Conservation (phyloP, 2,329 filamentous ascomycete species). For the Pezicula neosporulosa region DNA sequence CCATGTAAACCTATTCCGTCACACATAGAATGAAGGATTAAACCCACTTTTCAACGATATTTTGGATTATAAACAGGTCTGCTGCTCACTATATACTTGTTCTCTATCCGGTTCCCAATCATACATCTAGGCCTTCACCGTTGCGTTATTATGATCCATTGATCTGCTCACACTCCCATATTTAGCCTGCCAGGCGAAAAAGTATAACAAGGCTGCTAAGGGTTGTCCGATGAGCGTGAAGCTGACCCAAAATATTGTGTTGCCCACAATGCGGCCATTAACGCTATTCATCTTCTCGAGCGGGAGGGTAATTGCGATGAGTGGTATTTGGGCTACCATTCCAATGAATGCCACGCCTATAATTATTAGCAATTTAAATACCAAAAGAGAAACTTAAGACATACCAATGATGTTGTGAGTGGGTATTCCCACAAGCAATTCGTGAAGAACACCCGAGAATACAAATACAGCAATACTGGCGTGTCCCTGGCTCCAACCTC, state of each 20-base stretch:
- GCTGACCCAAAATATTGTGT: constrained; percentile 93
- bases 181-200: constrained; percentile 98
- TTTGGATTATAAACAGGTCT: too few relatives aligned
- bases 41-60: too few relatives aligned
- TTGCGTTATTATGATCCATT: background rate
- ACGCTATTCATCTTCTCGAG: constrained; percentile 76
- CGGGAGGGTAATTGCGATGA: constrained; percentile 77
- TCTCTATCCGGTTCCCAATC: background rate
- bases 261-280: constrained; percentile 77
- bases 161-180: constrained; percentile 72
- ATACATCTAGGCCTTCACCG: background rate
- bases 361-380: constrained; percentile 12
- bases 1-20: too few relatives aligned
- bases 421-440: constrained; percentile 87
- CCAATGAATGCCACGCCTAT: constrained; percentile 85
- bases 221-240: constrained; percentile 96
- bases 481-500: constrained; percentile 68
- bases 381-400: constrained; percentile 16
- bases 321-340: constrained; percentile 89
- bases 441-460: constrained; percentile 85
- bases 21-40: too few relatives aligned
- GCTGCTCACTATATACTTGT: too few relatives aligned
- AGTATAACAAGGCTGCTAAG: constrained; percentile 87
- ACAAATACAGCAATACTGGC: constrained; percentile 84
- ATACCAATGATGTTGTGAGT: constrained; percentile 89